Base-by-base conservation (phyloP, 208 protist species). In the Acanthamoeba castellanii region DNA sequence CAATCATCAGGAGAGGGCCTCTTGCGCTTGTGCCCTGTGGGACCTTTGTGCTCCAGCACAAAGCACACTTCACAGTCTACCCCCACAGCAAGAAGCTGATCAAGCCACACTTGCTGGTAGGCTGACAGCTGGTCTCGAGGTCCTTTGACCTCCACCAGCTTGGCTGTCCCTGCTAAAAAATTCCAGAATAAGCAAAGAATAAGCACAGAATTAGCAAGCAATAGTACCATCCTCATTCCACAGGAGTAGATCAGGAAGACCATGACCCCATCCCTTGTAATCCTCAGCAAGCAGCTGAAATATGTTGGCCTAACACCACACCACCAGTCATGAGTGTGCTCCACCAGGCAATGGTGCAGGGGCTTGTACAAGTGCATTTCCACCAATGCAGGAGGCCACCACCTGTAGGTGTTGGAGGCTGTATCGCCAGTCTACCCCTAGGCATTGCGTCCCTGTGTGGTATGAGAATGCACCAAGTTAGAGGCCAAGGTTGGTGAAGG, bases 211-310 rank as follows among this genome's bases (percentile, higher is more conserved):
- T 4, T 61, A 22, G 18, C 55, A 2, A 61, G 55, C 2, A 22
- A 22, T 22, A 9, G 57, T 47, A 90, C 84, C 84, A n/a, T 59
- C 34, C 32, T 90, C 84, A 32, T 66, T 90, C 84, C 84, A 90
- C 32, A 90, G n/a, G 42, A 90, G 84, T 6, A 90, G 52, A 37
- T 90, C 84, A 90, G 84, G 84, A 7, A 90, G 84, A 7, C 84
- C 84, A 47, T 90, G 47, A 13, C 84, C 84, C 84, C 84, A 90
- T 59, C 84, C 84, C 34, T 90, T 90, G 55, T 90, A 90, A 27
- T 90, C 84, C 57, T 90, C 84, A 7, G 55, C 47, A 1, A 90
- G 34, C 45, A 90, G 32, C 6, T n/a, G 84, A 68, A 90, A 90
- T 2, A 90, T 68, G 37, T 32, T 30, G 9, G 84, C 84, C 74